Evolutionary conservation across 2,329 filamentous ascomycete species (phyloP).

Genomic region (Fusarium staphyleae): DNA sequence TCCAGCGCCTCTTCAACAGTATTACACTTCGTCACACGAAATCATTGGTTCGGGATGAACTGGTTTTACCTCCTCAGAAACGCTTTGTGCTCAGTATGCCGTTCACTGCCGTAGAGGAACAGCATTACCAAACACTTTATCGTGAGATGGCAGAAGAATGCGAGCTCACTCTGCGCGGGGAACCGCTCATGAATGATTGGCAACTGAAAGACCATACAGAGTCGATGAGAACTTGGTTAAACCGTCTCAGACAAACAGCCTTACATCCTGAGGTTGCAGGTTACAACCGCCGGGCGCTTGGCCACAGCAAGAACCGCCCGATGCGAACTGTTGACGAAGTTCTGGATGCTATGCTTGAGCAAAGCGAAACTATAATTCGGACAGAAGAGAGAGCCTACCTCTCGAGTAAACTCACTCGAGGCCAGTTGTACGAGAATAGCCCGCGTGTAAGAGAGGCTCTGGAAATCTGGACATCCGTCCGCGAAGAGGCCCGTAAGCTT

Average conservation of each 20-base stretch:
- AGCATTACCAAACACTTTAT: slow-evolving; percentile 82
- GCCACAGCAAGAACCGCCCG: slow-evolving; percentile 67
- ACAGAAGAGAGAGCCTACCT: slow-evolving; percentile 74
- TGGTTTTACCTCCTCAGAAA: slow-evolving; percentile 81
- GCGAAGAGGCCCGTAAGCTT: slow-evolving; percentile 56
- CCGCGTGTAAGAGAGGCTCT: slow-evolving; percentile 72
- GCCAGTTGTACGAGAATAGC: slow-evolving; percentile 81
- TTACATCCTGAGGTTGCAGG: slow-evolving; percentile 84
- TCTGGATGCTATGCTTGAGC: slow-evolving; percentile 88
- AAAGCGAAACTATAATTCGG: slow-evolving; percentile 73
- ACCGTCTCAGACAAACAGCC: slow-evolving; percentile 79
- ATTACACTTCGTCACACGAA: slow-evolving; percentile 89
- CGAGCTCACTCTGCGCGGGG: slow-evolving; percentile 69
- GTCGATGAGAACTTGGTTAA: slow-evolving; percentile 80
- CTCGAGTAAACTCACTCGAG: slow-evolving; percentile 68
- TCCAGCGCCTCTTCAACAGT: slow-evolving; percentile 71
- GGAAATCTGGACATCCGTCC: slow-evolving; percentile 69
- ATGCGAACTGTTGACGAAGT: slow-evolving; percentile 87
- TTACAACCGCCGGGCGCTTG: slow-evolving; percentile 69
- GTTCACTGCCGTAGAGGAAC: slow-evolving; percentile 89
- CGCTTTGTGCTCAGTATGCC: slow-evolving; percentile 88
- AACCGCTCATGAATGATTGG: slow-evolving; percentile 68
- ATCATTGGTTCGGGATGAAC: slow-evolving; percentile 76
- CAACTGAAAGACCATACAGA: slow-evolving; percentile 69
- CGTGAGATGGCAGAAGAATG: slow-evolving; percentile 76